A percentile compares a stretch with the other conserved stretches of the same genome.
These are phyloP conservation scores for Penicillium odoratum DNA, from an alignment of 495 filamentous ascomycete species.

Conservation along the genomic window DNA sequence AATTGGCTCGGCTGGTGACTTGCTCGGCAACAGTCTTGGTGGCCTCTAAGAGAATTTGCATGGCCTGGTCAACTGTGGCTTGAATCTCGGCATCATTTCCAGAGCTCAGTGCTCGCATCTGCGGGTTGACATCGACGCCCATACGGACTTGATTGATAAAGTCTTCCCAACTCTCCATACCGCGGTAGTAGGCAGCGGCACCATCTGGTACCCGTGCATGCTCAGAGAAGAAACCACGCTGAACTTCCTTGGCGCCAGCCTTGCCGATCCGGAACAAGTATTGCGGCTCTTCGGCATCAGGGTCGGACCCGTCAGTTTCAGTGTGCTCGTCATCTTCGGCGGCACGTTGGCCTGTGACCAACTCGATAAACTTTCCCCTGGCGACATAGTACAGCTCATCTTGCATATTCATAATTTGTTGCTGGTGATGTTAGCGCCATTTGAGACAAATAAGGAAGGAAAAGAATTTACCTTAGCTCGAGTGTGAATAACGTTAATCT, in stretches of 20 bases:
- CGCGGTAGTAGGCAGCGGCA: constrained; percentile 35
- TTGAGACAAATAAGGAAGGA: background rate
- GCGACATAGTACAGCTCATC: constrained; percentile 41
- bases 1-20: background rate
- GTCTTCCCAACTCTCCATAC: constrained; percentile 40
- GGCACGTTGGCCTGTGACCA: constrained; percentile 39
- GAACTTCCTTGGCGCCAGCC: constrained; percentile 27
- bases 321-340: constrained; percentile 52
- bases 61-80: constrained; percentile 4
- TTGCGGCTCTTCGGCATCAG: constrained; percentile 32
- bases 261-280: constrained; percentile 29
- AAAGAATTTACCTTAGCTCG: constrained; percentile 28
- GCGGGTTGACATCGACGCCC: constrained; percentile 39
- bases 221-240: constrained; percentile 40
- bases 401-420: constrained; percentile 28
- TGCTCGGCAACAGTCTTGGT: constrained; percentile 9
- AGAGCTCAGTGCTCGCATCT: constrained; percentile 40
- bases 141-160: constrained; percentile 43
- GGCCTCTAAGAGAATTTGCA: constrained; percentile 20
- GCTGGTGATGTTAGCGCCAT: constrained; percentile 18
- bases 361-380: constrained; percentile 43
- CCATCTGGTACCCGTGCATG: constrained; percentile 37
- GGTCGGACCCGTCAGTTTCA: constrained; percentile 46
- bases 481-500: constrained; percentile 30
- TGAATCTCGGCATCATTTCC: constrained; percentile 14